These are phyloP conservation scores for Trypanosomatidae sp. DNA, from an alignment of 208 protist species.

Conservation along the genomic window DNA sequence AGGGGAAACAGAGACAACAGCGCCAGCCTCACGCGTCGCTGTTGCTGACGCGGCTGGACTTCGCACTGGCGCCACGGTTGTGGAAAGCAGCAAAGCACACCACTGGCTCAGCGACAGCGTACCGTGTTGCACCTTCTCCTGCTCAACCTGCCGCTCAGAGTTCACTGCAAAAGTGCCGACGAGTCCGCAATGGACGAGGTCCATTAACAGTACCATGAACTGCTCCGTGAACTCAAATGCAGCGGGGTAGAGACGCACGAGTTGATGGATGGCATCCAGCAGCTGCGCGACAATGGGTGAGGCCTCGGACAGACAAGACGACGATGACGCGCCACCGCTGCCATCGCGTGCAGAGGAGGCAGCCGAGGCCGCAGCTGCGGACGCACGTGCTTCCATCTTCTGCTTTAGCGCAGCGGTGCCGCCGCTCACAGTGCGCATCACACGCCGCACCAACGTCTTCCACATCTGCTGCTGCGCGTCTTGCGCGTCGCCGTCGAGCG, in stretches of 20 bases:
- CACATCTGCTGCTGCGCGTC: too few species aligned
- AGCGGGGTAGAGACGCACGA: constrained; percentile 86
- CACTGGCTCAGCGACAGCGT: constrained; percentile 59
- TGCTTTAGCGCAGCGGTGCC: too few species aligned
- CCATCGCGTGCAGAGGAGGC: not conserved
- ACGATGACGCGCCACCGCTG: not conserved
- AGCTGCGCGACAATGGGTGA: constrained; percentile 94
- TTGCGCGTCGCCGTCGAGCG: too few species aligned
- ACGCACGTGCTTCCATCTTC: not conserved
- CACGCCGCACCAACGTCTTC: too few species aligned
- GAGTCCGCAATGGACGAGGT: constrained; percentile 48
- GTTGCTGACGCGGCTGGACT: not conserved
- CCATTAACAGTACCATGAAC: constrained; percentile 79
- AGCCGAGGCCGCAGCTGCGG: not conserved
- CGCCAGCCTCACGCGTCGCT: not conserved
- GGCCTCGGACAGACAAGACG: not conserved
- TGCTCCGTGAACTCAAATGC: constrained; percentile 93
- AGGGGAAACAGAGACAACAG: too few species aligned
- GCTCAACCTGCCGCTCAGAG: constrained; percentile 35
- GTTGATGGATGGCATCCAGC: constrained; percentile 93
- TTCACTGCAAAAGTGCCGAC: constrained; percentile 55
- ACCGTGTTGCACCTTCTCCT: constrained; percentile 24
- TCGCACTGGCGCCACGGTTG: not conserved
- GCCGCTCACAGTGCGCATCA: too few species aligned
- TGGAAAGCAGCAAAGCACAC: constrained; percentile 48